Evolutionary conservation across 2,329 filamentous ascomycete species (phyloP).

Genomic region (Pestalotiopsis fici): DNA sequence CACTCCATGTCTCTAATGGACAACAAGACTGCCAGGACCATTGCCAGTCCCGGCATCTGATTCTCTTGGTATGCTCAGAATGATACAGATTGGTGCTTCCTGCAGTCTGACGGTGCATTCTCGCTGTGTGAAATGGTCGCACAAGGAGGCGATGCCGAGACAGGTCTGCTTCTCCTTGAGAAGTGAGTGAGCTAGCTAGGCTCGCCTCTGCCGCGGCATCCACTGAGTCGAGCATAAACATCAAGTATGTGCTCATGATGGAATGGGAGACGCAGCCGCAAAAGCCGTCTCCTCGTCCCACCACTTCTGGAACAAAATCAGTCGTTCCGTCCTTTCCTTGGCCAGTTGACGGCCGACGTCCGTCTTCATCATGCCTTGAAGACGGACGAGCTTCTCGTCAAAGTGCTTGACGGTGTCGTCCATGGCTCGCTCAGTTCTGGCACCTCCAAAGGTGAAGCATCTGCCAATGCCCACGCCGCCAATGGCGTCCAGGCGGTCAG

Average conservation of each 20-base stretch:
- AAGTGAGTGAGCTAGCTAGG: not conserved
- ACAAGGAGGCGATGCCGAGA: not conserved
- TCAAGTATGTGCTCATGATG: not conserved
- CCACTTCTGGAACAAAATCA: conserved; percentile 57
- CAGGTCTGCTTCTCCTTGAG: not conserved
- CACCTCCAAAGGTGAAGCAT: conserved; percentile 75
- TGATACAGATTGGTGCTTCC: not conserved
- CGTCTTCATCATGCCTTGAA: conserved; percentile 69
- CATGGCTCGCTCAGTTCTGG: conserved; percentile 55
- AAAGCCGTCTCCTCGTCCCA: conserved; percentile 53
- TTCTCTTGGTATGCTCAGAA: not conserved
- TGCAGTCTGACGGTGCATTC: too few species aligned
- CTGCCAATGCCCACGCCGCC: conserved; percentile 84
- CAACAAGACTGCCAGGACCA: not conserved
- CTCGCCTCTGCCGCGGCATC: not conserved
- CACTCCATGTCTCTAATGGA: not conserved
- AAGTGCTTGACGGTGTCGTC: conserved; percentile 73
- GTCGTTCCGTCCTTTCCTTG: conserved; percentile 50
- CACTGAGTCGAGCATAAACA: not conserved
- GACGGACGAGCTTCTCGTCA: conserved; percentile 69
- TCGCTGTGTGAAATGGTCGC: too few species aligned
- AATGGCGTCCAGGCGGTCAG: conserved; percentile 88
- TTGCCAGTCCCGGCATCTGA: not conserved
- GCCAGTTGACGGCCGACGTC: conserved; percentile 54
- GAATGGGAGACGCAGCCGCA: conserved; percentile 13